Evolutionary conservation across 2,329 filamentous ascomycete species (phyloP).

Genomic region (Fusarium sp.): DNA sequence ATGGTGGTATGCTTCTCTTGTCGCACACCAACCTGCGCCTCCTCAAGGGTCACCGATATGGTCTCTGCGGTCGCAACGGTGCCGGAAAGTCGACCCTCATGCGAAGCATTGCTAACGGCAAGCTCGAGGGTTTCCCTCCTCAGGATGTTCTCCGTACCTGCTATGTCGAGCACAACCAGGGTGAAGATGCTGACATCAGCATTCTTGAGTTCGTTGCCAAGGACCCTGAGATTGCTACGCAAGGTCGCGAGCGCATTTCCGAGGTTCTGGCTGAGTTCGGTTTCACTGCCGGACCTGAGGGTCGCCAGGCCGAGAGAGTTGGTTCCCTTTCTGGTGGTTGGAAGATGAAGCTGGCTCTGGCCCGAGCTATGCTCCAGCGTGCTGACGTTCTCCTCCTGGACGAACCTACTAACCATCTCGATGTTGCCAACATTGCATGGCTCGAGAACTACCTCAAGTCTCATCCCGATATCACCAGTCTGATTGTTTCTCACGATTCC

Average conservation of each 20-base stretch:
- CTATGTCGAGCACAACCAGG: constrained; percentile 99
- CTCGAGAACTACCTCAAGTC: constrained; percentile 93
- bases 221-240: constrained; percentile 85
- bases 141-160: constrained; percentile 94
- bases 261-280: constrained; percentile 90
- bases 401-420: constrained; percentile 98
- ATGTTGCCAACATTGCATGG: constrained; percentile 97
- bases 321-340: constrained; percentile 97
- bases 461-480: constrained; percentile 95
- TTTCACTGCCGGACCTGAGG: constrained; percentile 90
- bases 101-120: constrained; percentile 94
- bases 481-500: constrained; percentile 99
- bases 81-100: constrained; percentile 99
- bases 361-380: constrained; percentile 94
- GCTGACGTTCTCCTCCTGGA: constrained; percentile 97
- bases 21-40: constrained; percentile 96
- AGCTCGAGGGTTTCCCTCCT: constrained; percentile 95
- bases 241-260: constrained; percentile 84
- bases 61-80: constrained; percentile 96
- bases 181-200: constrained; percentile 95
- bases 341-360: constrained; percentile 99
- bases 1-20: constrained; percentile 95
- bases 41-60: constrained; percentile 96
- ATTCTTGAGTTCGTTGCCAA: constrained; percentile 94
- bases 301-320: constrained; percentile 88